Base-by-base conservation (phyloP, 2,329 filamentous ascomycete species). In the Pestalotiopsis sp. region DNA sequence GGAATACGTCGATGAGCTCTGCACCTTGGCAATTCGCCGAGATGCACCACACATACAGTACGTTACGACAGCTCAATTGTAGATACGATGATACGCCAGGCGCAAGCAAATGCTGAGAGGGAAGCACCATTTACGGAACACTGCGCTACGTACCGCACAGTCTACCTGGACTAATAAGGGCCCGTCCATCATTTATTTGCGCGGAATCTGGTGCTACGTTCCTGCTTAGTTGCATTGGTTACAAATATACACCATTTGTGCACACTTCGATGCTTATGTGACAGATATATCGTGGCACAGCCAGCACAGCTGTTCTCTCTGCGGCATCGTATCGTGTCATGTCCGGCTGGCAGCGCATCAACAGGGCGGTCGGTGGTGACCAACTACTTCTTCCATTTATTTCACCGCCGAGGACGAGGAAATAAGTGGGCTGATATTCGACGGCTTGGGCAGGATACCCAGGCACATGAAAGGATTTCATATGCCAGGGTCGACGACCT, bases 381-480 rank as follows among this genome's bases (percentile, higher is more conserved):
- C 23, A 59, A 23, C 20, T 59, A 59, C 57, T 59, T 36, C 31
- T 36, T 36, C 31, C 31, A 36, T 36, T 36, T 36, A 36, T 36
- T 52, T 52, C 45, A 52, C 45, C 45, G 45, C 45, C 45, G 45
- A 52, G 45, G 20, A 14, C 27, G 12, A 12, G 12, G 41, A 41
- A 60, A 66, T 5, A 66, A 66, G 52, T 66, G 49, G 45, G 41
- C 45, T 66, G 64, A 66, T 56, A 12, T 27, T 36, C 56, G 23
- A 57, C 23, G 52, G 49, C 52, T 57, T 27, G 64, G 64, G 64
- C 45, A 58, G 36, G 64, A 57, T 66, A 57, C 64, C 64, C 41
- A 62, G 59, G 59, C 27, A 62, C n/a, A 62, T 39, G 64, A 38
- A 66, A 23, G 52, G 56, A 59, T 60, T 60, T 66, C 23, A 23